Conservation (phyloP, 495 filamentous ascomycete genomes). For the Aspergillus kassunensis region DNA sequence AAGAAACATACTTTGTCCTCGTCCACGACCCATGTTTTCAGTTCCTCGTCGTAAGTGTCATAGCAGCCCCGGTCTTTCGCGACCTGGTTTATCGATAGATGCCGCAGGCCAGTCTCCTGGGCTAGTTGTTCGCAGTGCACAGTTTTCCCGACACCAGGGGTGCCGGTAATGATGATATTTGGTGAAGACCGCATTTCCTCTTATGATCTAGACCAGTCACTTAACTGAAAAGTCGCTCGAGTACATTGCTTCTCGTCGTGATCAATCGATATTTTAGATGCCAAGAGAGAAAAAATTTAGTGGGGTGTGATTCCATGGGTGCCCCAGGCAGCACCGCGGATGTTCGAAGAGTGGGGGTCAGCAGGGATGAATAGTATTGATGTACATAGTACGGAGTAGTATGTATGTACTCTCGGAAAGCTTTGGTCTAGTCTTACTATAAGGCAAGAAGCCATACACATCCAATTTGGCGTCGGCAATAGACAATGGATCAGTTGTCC, state of each 20-base stretch:
- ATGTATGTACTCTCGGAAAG: too few relatives aligned
- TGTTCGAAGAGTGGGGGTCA: too few relatives aligned
- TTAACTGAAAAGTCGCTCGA: not conserved
- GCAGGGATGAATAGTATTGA: too few relatives aligned
- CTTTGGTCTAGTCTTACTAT: too few relatives aligned
- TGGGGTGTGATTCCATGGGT: slow-evolving; percentile 11
- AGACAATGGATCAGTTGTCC: not conserved
- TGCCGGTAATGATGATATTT: slow-evolving; percentile 94
- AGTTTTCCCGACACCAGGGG: slow-evolving; percentile 93
- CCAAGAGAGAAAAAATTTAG: slow-evolving; percentile 12
- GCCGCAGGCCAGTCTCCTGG: slow-evolving; percentile 66
- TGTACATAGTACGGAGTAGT: too few relatives aligned
- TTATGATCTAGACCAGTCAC: not conserved
- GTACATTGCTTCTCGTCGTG: not conserved
- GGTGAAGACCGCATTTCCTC: slow-evolving; percentile 56
- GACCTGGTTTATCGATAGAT: slow-evolving; percentile 84
- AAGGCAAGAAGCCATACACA: too few relatives aligned
- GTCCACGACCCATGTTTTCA: slow-evolving; percentile 87
- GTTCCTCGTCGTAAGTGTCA: slow-evolving; percentile 79
- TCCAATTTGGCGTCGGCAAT: too few relatives aligned
- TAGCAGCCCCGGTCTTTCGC: slow-evolving; percentile 81
- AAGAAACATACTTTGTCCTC: slow-evolving; percentile 76
- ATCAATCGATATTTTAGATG: slow-evolving; percentile 1
- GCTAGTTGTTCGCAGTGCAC: slow-evolving; percentile 79
- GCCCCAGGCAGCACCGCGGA: too few relatives aligned